Evolutionary conservation across 2,329 filamentous ascomycete species (phyloP).

Genomic region (Eutypella sp.): DNA sequence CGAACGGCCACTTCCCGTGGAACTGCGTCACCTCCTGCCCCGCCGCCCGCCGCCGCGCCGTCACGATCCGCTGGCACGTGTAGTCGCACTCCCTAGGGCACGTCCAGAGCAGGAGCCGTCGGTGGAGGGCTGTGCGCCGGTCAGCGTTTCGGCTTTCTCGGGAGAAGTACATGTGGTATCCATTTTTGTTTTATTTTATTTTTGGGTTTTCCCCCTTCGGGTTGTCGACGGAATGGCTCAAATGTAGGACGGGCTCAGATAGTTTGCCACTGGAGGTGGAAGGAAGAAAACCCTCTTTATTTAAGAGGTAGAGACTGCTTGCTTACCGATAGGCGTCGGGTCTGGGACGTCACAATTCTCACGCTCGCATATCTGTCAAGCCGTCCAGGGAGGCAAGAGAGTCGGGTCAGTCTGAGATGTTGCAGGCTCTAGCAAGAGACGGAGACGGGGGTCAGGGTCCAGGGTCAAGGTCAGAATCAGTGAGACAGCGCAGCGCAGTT

Average conservation of each 20-base stretch:
- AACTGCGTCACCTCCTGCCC: conserved; percentile 77
- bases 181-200: too few relatives aligned
- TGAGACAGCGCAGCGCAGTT: not conserved
- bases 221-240: too few relatives aligned
- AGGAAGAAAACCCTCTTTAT: too few relatives aligned
- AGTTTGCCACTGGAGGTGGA: too few relatives aligned
- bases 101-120: conserved; percentile 84
- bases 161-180: not conserved
- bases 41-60: conserved; percentile 60
- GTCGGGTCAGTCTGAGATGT: too few relatives aligned
- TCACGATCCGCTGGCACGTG: conserved; percentile 91
- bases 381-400: too few relatives aligned
- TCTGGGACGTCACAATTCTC: conserved; percentile 71
- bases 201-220: too few relatives aligned
- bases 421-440: too few relatives aligned
- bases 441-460: too few relatives aligned
- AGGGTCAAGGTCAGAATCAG: not conserved
- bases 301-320: conserved; percentile 9
- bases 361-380: conserved; percentile 63
- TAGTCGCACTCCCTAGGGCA: conserved; percentile 96
- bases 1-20: conserved; percentile 98
- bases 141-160: conserved; percentile 1
- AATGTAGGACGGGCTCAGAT: too few relatives aligned
- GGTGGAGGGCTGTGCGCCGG: conserved; percentile 62
- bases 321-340: conserved; percentile 65